Evolutionary conservation across 345 rosid species (phyloP), one percentile per base, ranked within the genome.

Genomic region (Stellera chamaejasme): DNA sequence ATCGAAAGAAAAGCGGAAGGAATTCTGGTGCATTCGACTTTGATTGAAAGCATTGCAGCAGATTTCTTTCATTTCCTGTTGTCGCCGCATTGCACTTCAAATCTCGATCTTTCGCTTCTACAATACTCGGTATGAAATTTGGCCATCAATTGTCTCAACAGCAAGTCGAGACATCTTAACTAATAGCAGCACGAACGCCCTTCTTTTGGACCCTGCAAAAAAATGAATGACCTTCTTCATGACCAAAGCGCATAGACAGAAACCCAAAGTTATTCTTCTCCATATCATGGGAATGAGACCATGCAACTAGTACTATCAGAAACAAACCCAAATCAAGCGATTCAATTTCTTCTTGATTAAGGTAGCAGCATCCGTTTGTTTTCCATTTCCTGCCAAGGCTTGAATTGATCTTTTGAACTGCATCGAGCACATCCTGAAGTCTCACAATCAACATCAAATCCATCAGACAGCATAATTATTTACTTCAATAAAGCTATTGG

Each of bases 361-460:
- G 73, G 67, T 75, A 72, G 60, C 45, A 65, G 12, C 27, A 58
- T 60, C 77, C 85, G 41, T 68, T 65, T 39, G 62, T 50, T 45
- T 68, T 64, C 45, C 64, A 75, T 75, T 79, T 85, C 69, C 63
- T 56, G 57, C 72, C 64, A 61, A 88, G 77, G 67, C 66, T 65
- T 11, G 68, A 62, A 72, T 83, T 88, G 54, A 85, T 79, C 75
- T 83, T 88, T 70, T 80, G 78, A 52, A 79, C 82, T 44, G 96
- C 95, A 54, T 65, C 62, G 27, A 79, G 66, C 71, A 91, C 66
- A 70, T 88, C 95, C 98, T 91, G 79, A 41, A 67, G 13, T 0
- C n/a, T 45, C 57, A 45, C 5, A 11, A 10, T 4, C 36, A 50
- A 45, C 55, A 58, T 27, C 48, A 69, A 27, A 19, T 11, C 32